Evolutionary conservation across 1,139 yeast species (phyloP).

Genomic region (Saccharomyces pastorianus): DNA sequence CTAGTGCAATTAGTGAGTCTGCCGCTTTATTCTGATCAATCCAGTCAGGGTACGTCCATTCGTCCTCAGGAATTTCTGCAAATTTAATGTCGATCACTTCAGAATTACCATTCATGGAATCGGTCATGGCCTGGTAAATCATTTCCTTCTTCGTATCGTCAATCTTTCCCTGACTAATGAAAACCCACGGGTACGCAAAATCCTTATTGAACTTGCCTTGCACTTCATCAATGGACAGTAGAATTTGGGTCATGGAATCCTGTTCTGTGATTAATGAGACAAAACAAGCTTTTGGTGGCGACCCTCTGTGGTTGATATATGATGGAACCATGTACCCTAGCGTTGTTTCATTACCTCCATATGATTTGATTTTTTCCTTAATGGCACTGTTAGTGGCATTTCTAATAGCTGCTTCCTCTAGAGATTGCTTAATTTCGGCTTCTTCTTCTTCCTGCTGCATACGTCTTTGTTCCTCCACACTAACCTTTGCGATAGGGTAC

Average conservation of each 20-base stretch:
- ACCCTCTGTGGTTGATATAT: constrained; percentile 12
- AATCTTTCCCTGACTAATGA: constrained; percentile 51
- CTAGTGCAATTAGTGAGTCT: constrained; percentile 42
- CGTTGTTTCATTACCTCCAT: constrained; percentile 2
- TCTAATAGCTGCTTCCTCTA: neutral
- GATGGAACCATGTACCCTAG: constrained; percentile 13
- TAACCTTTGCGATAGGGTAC: neutral
- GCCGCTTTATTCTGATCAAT: constrained; percentile 54
- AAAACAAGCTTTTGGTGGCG: constrained; percentile 56
- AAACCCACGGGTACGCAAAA: constrained; percentile 66
- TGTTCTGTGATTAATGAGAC: constrained; percentile 46
- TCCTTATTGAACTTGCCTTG: constrained; percentile 64
- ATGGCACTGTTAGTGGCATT: neutral
- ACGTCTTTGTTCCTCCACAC: neutral
- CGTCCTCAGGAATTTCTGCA: constrained; percentile 29
- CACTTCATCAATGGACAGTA: neutral
- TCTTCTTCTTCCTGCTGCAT: neutral
- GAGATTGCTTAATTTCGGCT: neutral
- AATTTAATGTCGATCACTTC: constrained; percentile 6
- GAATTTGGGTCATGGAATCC: neutral
- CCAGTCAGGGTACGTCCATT: constrained; percentile 52
- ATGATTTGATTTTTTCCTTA: constrained; percentile 2
- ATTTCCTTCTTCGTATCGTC: constrained; percentile 21
- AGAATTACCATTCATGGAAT: constrained; percentile 7
- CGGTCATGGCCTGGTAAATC: neutral